Percentiles rank a stretch among this genome's conserved stretches.
These are phyloP conservation scores for Floccularia luteovirens DNA, from an alignment of 768 basidiomycete species.

Conservation along the genomic window DNA sequence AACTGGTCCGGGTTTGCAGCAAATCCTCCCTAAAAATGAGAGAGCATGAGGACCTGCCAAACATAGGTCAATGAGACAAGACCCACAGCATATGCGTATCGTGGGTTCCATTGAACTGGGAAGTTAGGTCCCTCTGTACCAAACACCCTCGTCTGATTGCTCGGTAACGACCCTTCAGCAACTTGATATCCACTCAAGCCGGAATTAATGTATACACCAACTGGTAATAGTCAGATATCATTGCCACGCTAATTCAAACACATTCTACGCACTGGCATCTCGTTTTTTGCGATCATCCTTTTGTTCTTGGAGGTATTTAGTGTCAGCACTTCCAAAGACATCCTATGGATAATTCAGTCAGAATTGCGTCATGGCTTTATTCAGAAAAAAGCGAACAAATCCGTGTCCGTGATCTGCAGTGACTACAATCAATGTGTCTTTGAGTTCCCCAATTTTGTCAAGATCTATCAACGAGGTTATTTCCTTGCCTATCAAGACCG, in stretches of 20 bases:
- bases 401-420: slow-evolving; percentile 42
- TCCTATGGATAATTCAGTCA: slow-evolving; percentile 17
- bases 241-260: background rate
- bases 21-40: slow-evolving; percentile 21
- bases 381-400: slow-evolving; percentile 19
- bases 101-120: slow-evolving; percentile 37
- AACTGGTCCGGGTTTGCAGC: slow-evolving; percentile 35
- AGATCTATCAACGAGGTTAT: slow-evolving; percentile 19
- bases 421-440: slow-evolving; percentile 34
- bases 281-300: slow-evolving; percentile 23
- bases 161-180: slow-evolving; percentile 25
- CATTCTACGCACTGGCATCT: slow-evolving; percentile 13
- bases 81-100: slow-evolving; percentile 29
- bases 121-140: slow-evolving; percentile 35
- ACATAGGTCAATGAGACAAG: background rate
- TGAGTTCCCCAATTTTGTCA: slow-evolving; percentile 31
- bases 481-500: too few relatives aligned
- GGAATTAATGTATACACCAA: slow-evolving; percentile 29
- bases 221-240: slow-evolving; percentile 9
- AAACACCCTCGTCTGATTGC: slow-evolving; percentile 27
- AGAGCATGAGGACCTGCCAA: background rate
- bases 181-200: slow-evolving; percentile 34
- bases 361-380: background rate
- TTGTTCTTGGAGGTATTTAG: slow-evolving; percentile 26
- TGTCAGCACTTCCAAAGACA: slow-evolving; percentile 34